Evolutionary conservation across 305 asterid species (phyloP), one percentile per base, ranked within the genome.

Genomic region (Rubia tinctorum): DNA sequence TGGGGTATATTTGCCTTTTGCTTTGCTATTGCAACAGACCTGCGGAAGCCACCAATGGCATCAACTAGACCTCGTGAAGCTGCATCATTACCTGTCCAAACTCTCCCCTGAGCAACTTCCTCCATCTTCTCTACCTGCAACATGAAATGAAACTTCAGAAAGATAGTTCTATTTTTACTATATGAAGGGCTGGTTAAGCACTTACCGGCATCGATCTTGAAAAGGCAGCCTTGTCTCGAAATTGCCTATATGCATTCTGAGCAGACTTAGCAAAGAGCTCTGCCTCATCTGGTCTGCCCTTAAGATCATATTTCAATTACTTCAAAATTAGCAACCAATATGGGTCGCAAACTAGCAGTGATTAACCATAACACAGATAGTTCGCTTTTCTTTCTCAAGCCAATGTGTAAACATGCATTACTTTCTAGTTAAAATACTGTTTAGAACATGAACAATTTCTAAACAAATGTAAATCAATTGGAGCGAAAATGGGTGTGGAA

Each of bases 61-160:
- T 92, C 98, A 75, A 92, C 88, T 71, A 92, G 86, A 74, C 98
- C 97, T 47, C 90, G 88, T 62, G 91, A 83, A 76, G 88, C 90
- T 3, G 97, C 98, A 80, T 90, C 96, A 65, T 86, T 85, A 25
- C 98, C 98, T 14, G 93, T 88, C 98, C 98, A 92, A 73, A 92
- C 98, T 80, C 98, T 89, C 74, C 98, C 98, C 83, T 92, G 98
- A 47, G 98, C 98, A 69, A 90, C 89, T 78, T 89, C 96, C 84
- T 92, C 98, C 96, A 90, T 92, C 79, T 89, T 84, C 75, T 89
- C 95, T 71, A 88, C 85, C 97, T 92, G 86, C 44, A 77, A 73
- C 44, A 71, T 17, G 68, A 53, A 66, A 71, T 79, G 56, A 67
- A 75, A 77, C 65, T 67, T 78, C 80, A 80, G 42, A 69, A 27